Evolutionary conservation across 1,284 basidiomycete species (phyloP).

Genomic region (Ceratobasidium sp.): DNA sequence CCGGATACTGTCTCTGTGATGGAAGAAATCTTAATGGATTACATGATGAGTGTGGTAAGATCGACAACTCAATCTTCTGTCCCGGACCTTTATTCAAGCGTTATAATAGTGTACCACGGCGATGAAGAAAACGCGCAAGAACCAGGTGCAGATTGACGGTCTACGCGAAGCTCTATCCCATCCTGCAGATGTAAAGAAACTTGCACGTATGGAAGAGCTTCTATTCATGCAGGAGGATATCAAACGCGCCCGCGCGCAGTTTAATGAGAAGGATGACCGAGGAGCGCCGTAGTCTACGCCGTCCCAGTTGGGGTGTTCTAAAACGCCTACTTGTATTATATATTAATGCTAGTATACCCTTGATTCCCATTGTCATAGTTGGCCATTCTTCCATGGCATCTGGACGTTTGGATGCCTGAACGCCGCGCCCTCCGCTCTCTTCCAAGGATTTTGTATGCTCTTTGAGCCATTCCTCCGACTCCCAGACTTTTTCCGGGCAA

Average conservation of each 20-base stretch:
- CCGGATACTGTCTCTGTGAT: constrained; percentile 90
- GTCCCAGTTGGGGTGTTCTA: neutral
- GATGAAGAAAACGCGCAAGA: constrained; percentile 73
- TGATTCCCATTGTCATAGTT: neutral
- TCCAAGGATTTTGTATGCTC: constrained; percentile 77
- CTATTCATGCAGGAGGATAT: constrained; percentile 93
- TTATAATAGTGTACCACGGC: constrained; percentile 74
- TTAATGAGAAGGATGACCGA: constrained; percentile 68
- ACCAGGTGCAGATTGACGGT: constrained; percentile 81
- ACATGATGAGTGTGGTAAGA: constrained; percentile 85
- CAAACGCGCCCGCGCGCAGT: constrained; percentile 85
- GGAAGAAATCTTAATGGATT: constrained; percentile 94
- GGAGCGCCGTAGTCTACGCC: constrained; percentile 49
- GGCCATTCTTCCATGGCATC: constrained; percentile 73
- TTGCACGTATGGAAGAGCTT: constrained; percentile 88
- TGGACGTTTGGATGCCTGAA: constrained; percentile 57
- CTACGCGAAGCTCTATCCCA: constrained; percentile 78
- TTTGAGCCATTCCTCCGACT: constrained; percentile 85
- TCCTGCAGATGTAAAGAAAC: constrained; percentile 85
- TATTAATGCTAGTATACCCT: neutral
- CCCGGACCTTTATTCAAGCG: constrained; percentile 33
- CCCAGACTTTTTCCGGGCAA: constrained; percentile 73
- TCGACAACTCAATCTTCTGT: constrained; percentile 39
- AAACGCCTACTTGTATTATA: constrained; percentile 2
- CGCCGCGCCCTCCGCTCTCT: constrained; percentile 72